These are phyloP conservation scores for Rhodomyrtus tomentosa DNA, from an alignment of 345 rosid species.

Conservation along the genomic window DNA sequence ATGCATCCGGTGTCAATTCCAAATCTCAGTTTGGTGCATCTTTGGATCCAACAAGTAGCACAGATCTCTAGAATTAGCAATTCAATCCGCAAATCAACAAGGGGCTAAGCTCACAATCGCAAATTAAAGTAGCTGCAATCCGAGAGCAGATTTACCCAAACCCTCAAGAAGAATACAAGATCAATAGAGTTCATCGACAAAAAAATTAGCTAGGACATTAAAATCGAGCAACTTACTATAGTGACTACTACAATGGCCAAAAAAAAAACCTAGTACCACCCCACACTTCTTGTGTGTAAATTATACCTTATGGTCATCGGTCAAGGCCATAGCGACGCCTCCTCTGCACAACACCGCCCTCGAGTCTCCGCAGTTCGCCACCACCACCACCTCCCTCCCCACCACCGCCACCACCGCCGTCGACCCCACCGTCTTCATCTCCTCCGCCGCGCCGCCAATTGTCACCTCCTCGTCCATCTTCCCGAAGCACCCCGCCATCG, in stretches of 20 bases:
- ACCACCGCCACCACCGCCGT: slow-evolving; percentile 41
- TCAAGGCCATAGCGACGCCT: slow-evolving; percentile 25
- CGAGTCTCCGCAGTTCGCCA: slow-evolving; percentile 41
- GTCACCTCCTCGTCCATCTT: slow-evolving; percentile 35
- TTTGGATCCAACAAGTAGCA: not conserved
- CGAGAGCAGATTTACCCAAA: not conserved
- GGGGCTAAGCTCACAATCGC: not conserved
- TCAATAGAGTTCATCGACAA: not conserved
- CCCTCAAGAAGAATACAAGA: not conserved
- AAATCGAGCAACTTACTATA: not conserved
- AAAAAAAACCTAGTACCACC: not conserved
- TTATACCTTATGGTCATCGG: slow-evolving; percentile 33
- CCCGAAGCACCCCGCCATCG: slow-evolving; percentile 36
- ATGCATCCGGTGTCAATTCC: not conserved
- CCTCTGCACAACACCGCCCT: slow-evolving; percentile 28
- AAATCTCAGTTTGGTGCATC: not conserved
- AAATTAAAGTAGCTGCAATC: not conserved
- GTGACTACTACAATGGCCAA: not conserved
- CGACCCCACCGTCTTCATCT: slow-evolving; percentile 22
- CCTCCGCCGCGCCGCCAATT: not conserved
- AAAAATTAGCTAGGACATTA: not conserved
- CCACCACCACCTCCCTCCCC: slow-evolving; percentile 20
- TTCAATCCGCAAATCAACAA: not conserved
- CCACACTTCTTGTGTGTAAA: not conserved
- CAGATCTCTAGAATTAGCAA: not conserved